Evolutionary conservation across 1,284 basidiomycete genomes (phyloP), one percentile per base, ranked within the genome.

Genomic region (Wolfiporia cocos): DNA sequence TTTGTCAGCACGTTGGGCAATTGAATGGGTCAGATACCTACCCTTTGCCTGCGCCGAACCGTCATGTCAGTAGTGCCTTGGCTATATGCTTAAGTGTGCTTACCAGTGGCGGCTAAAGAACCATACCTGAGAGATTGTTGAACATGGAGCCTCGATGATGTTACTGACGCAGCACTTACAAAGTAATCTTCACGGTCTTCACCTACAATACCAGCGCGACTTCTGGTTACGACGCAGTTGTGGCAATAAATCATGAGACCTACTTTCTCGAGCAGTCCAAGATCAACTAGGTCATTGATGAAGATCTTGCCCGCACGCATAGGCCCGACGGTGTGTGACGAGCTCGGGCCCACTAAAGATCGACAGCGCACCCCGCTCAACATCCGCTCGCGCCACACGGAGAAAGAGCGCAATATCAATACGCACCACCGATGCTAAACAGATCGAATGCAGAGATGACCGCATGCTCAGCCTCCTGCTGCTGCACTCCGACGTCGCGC

Each of bases 371-470:
- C 18, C 10, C 10, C 30, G 19, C 20, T 39, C 28, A 7, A n/a
- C n/a, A n/a, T n/a, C n/a, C n/a, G n/a, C n/a, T n/a, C n/a, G n/a
- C n/a, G n/a, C n/a, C n/a, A n/a, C n/a, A n/a, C n/a, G n/a, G n/a
- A n/a, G n/a, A n/a, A n/a, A n/a, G n/a, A n/a, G n/a, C n/a, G n/a
- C n/a, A n/a, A n/a, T n/a, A n/a, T n/a, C n/a, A n/a, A 31, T 10
- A 53, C 69, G 54, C 56, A 81, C 85, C 86, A 41, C 94, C 94
- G 48, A 97, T 89, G 47, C 87, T 92, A 69, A 97, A 97, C 36
- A 98, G 68, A 64, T 97, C 94, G 53, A 93, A 94, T 0, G 91
- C 82, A 0, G 86, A 89, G 41, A 97, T 94, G 48, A 96, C 93
- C 1, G 92, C 93, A 69, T 96, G 92, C 44, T 92, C 86, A n/a